Base-by-base conservation (phyloP, 768 basidiomycete genomes). In the Epithele typhae region DNA sequence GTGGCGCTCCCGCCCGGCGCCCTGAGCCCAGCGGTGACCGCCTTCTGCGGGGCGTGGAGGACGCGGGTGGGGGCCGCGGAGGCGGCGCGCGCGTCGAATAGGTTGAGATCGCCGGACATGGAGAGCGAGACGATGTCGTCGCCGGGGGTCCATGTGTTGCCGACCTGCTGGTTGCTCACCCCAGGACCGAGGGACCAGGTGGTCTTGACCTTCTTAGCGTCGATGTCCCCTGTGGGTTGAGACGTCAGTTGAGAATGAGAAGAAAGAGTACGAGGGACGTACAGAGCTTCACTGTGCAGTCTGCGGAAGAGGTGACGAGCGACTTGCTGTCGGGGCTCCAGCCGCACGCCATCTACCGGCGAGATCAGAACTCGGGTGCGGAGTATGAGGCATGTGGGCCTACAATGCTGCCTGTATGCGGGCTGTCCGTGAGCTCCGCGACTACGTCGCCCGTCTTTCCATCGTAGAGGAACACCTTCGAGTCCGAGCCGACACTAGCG, bases 271-370 rank as follows among this genome's bases (percentile, higher is more conserved):
- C 14, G 43, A 4, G 35, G 18, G 44, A 63, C 81, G 56, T 61
- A 91, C 93, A 97, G 3, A 95, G 66, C 58, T 89, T 90, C 43
- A 94, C 91, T 3, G 87, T 86, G 48, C 86, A 78, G 61, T 97
- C 93, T 14, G 85, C 87, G 2, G 91, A 85, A 8, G 90, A 87
- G 0, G 92, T 92, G n/a, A 78, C 74, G 32, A 96, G 66, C 2
- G 68, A 74, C 59, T 76, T 82, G 64, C 80, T 87, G 50, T 89
- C 81, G 1, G 78, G 75, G 51, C 79, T 80, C 93, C 93, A 96
- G n/a, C 82, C 71, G 58, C 80, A 76, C 14, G 84, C 83, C 72
- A 80, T 81, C 86, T 87, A 32, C 1, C 25, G 15, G 17, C n/a
- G 23, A 2, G 34, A 35, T 46, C 19, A 22, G n/a, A 17, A 40